phyloP scores from a whole-genome alignment of 177 flowering plant genomes.

The Telopea speciosissima region DNA sequence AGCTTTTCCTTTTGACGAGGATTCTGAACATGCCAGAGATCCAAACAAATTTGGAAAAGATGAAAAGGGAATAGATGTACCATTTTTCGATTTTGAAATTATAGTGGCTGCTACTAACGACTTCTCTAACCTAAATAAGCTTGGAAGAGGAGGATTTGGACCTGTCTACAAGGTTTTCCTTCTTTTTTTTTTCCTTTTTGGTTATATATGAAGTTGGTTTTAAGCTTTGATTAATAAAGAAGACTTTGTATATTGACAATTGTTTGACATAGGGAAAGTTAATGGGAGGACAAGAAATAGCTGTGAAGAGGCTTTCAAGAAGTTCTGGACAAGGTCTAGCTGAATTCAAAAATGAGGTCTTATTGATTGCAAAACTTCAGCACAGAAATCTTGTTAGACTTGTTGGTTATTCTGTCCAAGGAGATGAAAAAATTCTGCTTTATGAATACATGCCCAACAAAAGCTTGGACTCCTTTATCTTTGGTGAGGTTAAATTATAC shows the following conservation, averaged over 20 bases:
- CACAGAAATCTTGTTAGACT: constrained; percentile 21
- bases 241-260: neutral
- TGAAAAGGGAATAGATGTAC: constrained; percentile 3
- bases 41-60: neutral
- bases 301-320: constrained; percentile 39
- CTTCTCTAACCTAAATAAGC: constrained; percentile 8
- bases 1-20: neutral
- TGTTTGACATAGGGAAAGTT: neutral
- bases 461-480: constrained; percentile 19
- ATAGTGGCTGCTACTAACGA: neutral
- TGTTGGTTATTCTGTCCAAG: constrained; percentile 17
- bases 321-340: constrained; percentile 1
- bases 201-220: no score
- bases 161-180: constrained; percentile 4
- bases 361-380: constrained; percentile 20
- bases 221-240: no score
- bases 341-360: constrained; percentile 19
- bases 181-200: no score
- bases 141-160: constrained; percentile 10
- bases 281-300: constrained; percentile 27
- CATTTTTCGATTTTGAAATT: constrained; percentile 1
- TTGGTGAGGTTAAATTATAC: constrained; percentile 3
- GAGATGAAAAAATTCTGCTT: constrained; percentile 14
- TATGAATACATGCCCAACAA: constrained; percentile 22
- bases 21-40: neutral